phyloP scores from a whole-genome alignment of 352 stramenopile genomes.

The Phytophthora pini region DNA sequence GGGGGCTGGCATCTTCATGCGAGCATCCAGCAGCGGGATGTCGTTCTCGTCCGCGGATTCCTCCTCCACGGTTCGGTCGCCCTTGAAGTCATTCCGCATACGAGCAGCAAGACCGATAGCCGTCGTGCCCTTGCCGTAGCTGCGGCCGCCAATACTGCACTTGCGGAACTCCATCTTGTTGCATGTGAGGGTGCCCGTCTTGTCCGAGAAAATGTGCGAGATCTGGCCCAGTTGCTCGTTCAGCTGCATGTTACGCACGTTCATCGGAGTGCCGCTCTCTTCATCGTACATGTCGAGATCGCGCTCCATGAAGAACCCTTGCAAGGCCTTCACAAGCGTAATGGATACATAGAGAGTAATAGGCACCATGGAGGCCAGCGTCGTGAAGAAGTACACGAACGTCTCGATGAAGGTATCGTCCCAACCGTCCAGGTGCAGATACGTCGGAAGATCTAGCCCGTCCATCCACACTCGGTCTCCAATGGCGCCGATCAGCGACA shows the following conservation, averaged over 20 bases:
- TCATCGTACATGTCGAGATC: constrained; percentile 90
- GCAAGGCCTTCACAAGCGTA: constrained; percentile 90
- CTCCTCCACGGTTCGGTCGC: constrained; percentile 42
- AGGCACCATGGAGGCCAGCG: constrained; percentile 83
- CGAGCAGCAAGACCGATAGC: constrained; percentile 78
- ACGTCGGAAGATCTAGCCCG: constrained; percentile 38
- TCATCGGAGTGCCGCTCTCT: constrained; percentile 71
- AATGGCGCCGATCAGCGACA: constrained; percentile 76
- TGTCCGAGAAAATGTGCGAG: constrained; percentile 98
- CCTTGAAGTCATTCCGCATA: constrained; percentile 71
- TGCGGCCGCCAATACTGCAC: constrained; percentile 80
- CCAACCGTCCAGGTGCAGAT: constrained; percentile 44
- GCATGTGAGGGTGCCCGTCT: constrained; percentile 88
- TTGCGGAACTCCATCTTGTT: constrained; percentile 93
- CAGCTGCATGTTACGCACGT: constrained; percentile 87
- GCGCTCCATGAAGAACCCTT: constrained; percentile 87
- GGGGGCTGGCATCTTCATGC: constrained; percentile 36
- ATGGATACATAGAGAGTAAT: constrained; percentile 92
- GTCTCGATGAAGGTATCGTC: constrained; percentile 56
- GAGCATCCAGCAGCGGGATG: constrained; percentile 35
- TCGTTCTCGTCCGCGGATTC: constrained; percentile 50
- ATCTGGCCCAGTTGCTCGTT: constrained; percentile 93
- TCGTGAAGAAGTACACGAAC: constrained; percentile 90
- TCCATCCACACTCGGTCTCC: constrained; percentile 66
- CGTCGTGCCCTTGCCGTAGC: constrained; percentile 87